These are phyloP conservation scores for Begonia loranthoides DNA, from an alignment of 306 rosid species.

Conservation along the genomic window DNA sequence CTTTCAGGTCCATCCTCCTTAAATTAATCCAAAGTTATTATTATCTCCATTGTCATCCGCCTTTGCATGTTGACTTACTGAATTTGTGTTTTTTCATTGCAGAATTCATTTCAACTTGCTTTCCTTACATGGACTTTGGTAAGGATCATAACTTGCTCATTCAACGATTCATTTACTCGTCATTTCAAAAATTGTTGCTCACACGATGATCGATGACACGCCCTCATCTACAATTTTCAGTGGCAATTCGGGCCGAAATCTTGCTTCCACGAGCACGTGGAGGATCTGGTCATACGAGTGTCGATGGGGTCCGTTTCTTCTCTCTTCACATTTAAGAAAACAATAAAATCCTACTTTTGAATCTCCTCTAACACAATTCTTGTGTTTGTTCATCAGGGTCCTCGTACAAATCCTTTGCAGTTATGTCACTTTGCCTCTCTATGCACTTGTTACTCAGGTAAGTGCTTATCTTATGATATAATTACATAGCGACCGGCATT, in stretches of 20 bases:
- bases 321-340: neutral
- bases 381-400: slow-evolving; percentile 1
- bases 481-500: too few species aligned
- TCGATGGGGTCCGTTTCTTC: slow-evolving; percentile 4
- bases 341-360: neutral
- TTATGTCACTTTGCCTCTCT: slow-evolving; percentile 10
- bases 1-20: slow-evolving; percentile 42
- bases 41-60: neutral
- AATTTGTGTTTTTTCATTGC: neutral
- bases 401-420: slow-evolving; percentile 12
- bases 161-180: too few species aligned
- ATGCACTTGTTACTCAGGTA: slow-evolving; percentile 11
- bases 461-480: neutral
- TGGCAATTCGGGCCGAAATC: slow-evolving; percentile 10
- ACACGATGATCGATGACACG: too few species aligned
- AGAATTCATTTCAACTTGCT: slow-evolving; percentile 13
- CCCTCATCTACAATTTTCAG: neutral
- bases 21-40: neutral
- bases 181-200: too few species aligned
- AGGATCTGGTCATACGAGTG: slow-evolving; percentile 8
- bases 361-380: neutral
- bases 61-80: too few species aligned
- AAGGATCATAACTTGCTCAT: neutral
- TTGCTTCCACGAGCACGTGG: slow-evolving; percentile 9
- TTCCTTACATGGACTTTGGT: slow-evolving; percentile 16